Conservation (phyloP, 75 land plant species). For the Gnetum montanum region DNA sequence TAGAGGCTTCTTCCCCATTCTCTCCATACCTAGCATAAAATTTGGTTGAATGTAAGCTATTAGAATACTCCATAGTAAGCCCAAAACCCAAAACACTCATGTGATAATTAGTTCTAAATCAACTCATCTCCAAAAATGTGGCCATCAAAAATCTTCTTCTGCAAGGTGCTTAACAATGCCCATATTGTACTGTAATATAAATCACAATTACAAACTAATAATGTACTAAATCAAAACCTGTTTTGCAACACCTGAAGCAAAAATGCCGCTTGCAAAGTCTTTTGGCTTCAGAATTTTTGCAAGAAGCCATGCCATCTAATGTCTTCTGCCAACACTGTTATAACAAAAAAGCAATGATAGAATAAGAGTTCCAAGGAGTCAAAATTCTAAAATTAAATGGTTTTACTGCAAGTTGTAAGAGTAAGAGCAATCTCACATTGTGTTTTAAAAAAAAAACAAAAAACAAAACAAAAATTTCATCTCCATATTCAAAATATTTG, state of each 20-base stretch:
- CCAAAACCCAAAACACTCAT: not conserved
- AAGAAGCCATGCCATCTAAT: slow-evolving; percentile 35
- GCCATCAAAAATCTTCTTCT: not conserved
- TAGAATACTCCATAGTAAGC: not conserved
- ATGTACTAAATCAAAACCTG: slow-evolving; percentile 36
- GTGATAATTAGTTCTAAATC: not conserved
- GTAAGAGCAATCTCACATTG: too few species aligned
- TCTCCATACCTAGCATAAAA: slow-evolving; percentile 61
- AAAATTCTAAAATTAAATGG: too few species aligned
- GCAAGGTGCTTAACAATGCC: too few species aligned
- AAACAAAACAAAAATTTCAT: too few species aligned
- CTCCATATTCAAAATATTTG: slow-evolving; percentile 18
- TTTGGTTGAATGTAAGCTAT: not conserved
- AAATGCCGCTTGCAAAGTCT: slow-evolving; percentile 35
- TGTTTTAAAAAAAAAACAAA: too few species aligned
- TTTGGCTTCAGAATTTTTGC: slow-evolving; percentile 23
- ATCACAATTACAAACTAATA: not conserved
- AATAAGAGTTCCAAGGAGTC: too few species aligned
- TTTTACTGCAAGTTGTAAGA: too few species aligned
- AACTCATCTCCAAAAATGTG: not conserved
- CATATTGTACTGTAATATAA: too few species aligned
- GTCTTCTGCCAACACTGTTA: slow-evolving; percentile 84
- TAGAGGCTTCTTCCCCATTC: slow-evolving; percentile 37
- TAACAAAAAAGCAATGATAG: too few species aligned
- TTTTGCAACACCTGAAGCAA: slow-evolving; percentile 71